Base-by-base conservation (phyloP, 1,284 basidiomycete genomes). In the Rhodotorula glutinis region DNA sequence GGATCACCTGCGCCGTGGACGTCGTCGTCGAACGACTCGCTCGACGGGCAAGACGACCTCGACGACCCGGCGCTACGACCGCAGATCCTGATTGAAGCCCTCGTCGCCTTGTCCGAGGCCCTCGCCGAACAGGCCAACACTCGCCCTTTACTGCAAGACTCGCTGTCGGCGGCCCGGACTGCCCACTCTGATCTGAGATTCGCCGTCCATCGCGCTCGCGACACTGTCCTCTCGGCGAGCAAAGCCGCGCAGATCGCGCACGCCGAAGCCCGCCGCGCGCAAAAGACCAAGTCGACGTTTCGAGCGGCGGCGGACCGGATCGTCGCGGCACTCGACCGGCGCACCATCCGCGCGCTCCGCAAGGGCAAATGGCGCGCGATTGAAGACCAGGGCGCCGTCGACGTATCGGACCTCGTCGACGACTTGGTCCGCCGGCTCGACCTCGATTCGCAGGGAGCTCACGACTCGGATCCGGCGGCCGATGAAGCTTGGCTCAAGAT, bases 1-100 rank as follows among this genome's bases (percentile, higher is more conserved):
- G 58, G 65, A 19, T 60, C 57, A 1, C 65, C 65, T 3, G 65
- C 65, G 1, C 65, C 65, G 14, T 67, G 60, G 61, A 27, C 51
- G 25, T 60, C 65, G 21, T 14, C 57, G 10, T 33, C 51, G 25
- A 38, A 38, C 33, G 33, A 38, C 33, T 38, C 33, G 33, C 33
- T 38, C 33, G 33, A 38, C 33, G 33, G 33, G 33, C 33, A 38
- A 11, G 33, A 38, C 33, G 17, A 29, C 5, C 47, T 53, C 25
- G 9, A 30, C 21, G 49, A 41, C 10, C 47, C 44, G 27, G 53
- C 65, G 7, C 53, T 67, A 23, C 53, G 55, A 23, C 49, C 54
- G 4, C 61, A 57, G 19, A 51, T 59, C 17, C 57, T 67, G 46
- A 38, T 67, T 19, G 43, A 47, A 19, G 65, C 65, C 27, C 58